Evolutionary conservation across 306 rosid species (phyloP).

Genomic region (Boehmeria nivea): DNA sequence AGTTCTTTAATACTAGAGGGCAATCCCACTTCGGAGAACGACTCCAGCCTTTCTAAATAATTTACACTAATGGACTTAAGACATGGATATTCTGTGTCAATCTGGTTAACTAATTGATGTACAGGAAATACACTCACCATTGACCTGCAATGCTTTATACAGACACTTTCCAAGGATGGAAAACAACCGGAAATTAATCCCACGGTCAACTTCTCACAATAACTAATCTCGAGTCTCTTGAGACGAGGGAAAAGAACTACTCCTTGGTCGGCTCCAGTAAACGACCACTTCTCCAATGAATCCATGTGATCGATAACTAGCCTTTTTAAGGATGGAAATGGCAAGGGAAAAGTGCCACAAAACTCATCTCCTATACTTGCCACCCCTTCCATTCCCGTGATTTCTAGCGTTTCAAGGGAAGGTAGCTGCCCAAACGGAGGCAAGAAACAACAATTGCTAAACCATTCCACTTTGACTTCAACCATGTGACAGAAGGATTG

Average conservation of each 20-base stretch:
- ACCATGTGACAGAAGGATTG: not conserved
- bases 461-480: not conserved
- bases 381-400: not conserved
- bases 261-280: not conserved
- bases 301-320: not conserved
- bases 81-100: too few species aligned
- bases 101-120: too few species aligned
- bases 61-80: too few species aligned
- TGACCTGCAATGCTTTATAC: not conserved
- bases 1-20: too few species aligned
- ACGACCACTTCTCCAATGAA: not conserved
- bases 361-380: not conserved
- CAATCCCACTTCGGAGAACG: too few species aligned
- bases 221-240: not conserved
- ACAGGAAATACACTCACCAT: not conserved
- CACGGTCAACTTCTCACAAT: not conserved
- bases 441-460: too few species aligned
- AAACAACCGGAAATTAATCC: not conserved
- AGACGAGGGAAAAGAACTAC: not conserved
- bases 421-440: constrained; percentile 20
- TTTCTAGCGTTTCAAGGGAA: not conserved
- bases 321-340: not conserved
- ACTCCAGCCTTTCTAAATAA: too few species aligned
- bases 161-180: not conserved
- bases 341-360: not conserved